phyloP scores from a whole-genome alignment of 2,329 filamentous ascomycete genomes.

The Aspergillus sp. region DNA sequence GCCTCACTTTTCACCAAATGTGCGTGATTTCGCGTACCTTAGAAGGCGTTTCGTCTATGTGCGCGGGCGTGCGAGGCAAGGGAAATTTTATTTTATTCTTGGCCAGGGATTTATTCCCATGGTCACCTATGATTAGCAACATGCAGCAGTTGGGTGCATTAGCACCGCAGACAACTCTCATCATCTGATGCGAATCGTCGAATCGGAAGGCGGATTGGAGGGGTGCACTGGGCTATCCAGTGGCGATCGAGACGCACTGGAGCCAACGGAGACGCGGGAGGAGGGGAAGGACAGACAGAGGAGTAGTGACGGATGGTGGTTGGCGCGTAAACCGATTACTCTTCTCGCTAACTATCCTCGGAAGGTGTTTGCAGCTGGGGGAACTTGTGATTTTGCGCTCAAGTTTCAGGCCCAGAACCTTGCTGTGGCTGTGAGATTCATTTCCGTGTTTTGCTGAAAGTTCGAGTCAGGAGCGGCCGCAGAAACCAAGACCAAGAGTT shows the following conservation, averaged over 20 bases:
- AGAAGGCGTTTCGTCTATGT: neutral
- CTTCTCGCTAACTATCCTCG: constrained; percentile 1
- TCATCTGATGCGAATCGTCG: constrained; percentile 27
- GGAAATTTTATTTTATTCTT: neutral
- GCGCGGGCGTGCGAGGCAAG: constrained; percentile 5
- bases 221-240: constrained; percentile 12
- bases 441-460: neutral
- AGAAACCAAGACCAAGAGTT: constrained; percentile 5
- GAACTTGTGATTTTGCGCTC: neutral
- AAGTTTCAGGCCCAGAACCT: neutral
- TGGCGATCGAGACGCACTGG: constrained; percentile 15
- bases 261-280: constrained; percentile 17
- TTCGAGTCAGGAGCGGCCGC: constrained; percentile 1
- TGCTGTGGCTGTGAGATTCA: neutral
- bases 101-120: neutral
- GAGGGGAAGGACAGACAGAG: neutral
- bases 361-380: neutral
- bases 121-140: constrained; percentile 15
- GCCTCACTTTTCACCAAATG: constrained; percentile 10
- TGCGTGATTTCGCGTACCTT: constrained; percentile 12
- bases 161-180: constrained; percentile 26
- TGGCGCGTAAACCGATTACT: constrained; percentile 4
- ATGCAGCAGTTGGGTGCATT: constrained; percentile 24
- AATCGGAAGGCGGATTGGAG: constrained; percentile 14
- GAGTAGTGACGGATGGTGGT: neutral